phyloP scores from a whole-genome alignment of 345 rosid species.

The Boechera retrofracta region DNA sequence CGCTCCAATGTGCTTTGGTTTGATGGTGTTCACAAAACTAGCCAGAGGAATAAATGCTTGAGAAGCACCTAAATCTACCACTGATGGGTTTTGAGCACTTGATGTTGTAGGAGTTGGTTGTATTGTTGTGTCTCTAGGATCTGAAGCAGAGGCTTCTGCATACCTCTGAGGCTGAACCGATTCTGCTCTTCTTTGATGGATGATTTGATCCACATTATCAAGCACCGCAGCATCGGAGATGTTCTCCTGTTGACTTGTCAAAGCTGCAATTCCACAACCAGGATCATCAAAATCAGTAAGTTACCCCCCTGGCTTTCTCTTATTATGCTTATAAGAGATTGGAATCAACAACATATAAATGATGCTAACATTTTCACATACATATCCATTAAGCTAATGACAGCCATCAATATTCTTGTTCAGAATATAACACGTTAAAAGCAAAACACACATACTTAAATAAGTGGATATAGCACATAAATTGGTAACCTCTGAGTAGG shows the following conservation, averaged over 20 bases:
- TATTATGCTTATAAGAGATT: background rate
- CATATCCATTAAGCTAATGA: background rate
- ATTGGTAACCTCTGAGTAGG: background rate
- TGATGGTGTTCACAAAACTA: conserved; percentile 37
- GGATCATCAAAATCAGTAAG: conserved; percentile 27
- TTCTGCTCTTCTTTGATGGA: conserved; percentile 38
- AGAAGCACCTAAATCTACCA: conserved; percentile 36
- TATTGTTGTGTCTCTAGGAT: conserved; percentile 30
- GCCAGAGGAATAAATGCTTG: conserved; percentile 41
- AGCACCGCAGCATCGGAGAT: conserved; percentile 35
- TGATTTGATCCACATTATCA: conserved; percentile 25
- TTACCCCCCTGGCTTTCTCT: background rate
- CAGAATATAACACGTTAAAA: background rate
- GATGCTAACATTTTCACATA: background rate
- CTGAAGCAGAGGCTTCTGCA: conserved; percentile 35
- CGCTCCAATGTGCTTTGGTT: conserved; percentile 58
- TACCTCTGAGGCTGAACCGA: conserved; percentile 6
- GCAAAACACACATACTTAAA: background rate
- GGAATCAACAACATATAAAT: conserved; percentile 10
- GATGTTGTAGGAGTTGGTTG: conserved; percentile 39
- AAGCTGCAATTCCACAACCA: conserved; percentile 50
- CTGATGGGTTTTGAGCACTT: conserved; percentile 47
- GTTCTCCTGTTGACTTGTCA: conserved; percentile 37
- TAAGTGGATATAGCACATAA: background rate
- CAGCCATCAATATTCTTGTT: conserved; percentile 22